These are phyloP conservation scores for Torulaspora delbrueckii DNA, from an alignment of 805 yeast genomes.

Conservation along the genomic window DNA sequence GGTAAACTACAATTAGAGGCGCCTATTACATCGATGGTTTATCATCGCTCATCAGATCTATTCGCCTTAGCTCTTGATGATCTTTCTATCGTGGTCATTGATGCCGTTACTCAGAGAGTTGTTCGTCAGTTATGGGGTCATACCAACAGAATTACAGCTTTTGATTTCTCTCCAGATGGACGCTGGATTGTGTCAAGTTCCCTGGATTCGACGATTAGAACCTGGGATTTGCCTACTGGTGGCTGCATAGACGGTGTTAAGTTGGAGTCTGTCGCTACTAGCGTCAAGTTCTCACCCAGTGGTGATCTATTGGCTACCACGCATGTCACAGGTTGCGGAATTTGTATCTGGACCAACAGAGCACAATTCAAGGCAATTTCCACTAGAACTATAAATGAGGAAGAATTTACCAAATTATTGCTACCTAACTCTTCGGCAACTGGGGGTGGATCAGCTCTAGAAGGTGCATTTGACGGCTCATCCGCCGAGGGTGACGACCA, in stretches of 20 bases:
- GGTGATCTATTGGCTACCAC: conserved; percentile 91
- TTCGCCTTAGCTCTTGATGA: conserved; percentile 85
- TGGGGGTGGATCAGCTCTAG: conserved; percentile 64
- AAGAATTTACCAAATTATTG: conserved; percentile 56
- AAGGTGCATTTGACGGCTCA: conserved; percentile 63
- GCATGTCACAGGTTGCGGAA: conserved; percentile 86
- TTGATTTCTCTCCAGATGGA: conserved; percentile 92
- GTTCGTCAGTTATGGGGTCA: conserved; percentile 91
- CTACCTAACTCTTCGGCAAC: conserved; percentile 79
- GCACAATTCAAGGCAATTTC: conserved; percentile 77
- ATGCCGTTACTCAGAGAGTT: conserved; percentile 70
- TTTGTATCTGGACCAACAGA: conserved; percentile 86
- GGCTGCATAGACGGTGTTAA: conserved; percentile 90
- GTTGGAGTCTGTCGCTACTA: conserved; percentile 74
- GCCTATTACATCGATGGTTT: conserved; percentile 71
- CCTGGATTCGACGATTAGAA: conserved; percentile 81
- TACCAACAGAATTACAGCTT: conserved; percentile 74
- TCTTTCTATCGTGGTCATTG: conserved; percentile 76
- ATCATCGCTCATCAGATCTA: conserved; percentile 78
- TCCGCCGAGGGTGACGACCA: conserved; percentile 35
- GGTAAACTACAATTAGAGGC: conserved; percentile 66
- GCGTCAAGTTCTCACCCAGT: conserved; percentile 72
- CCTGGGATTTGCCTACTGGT: conserved; percentile 98
- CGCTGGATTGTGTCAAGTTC: conserved; percentile 87
- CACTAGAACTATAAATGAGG: conserved; percentile 69